Base-by-base conservation (phyloP, 345 rosid species). In the Gossypium turneri region DNA sequence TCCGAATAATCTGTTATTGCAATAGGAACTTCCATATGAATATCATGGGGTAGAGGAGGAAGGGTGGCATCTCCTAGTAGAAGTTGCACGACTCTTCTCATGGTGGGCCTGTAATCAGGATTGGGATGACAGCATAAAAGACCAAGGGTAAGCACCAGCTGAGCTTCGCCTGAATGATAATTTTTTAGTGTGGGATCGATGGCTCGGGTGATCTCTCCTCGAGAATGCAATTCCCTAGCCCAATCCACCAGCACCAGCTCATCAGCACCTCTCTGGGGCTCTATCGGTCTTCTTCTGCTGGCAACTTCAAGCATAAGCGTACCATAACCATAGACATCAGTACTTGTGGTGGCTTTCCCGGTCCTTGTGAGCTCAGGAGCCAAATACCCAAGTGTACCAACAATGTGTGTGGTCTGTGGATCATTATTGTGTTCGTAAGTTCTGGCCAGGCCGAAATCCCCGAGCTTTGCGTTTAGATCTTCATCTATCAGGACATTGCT, bases 341-440 rank as follows among this genome's bases (percentile, higher is more conserved):
- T 81, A 29, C 88, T 81, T 2, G 84, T 75, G 5, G 86, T 80
- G 43, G 91, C 82, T 79, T 81, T 83, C 44, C 89, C 83, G 5
- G 87, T 88, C 82, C 79, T 81, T 24, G 87, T 81, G 17, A 86
- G 82, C 64, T 88, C 89, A 10, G 91, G 89, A 59, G 89, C 91
- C 50, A 88, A 73, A 66, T 84, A 88, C 2, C 91, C 88, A 7
- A 88, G 72, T 17, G 88, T 88, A 51, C 89, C 88, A 1, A 79
- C 85, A 24, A 86, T 81, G 24, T 48, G 17, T 3, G 89, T 82
- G 22, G 86, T 84, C 55, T 66, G 82, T 20, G 89, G 78, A 64
- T 84, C 81, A 2, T 67, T 52, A 5, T 80, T 85, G 38, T 78
- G 85, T n/a, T 87, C 90, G n/a, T 82, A 78, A n/a, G 81, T 52